Evolutionary conservation across 768 basidiomycete species (phyloP), one percentile per base, ranked within the genome.

Genomic region (Kwoniella sp.): DNA sequence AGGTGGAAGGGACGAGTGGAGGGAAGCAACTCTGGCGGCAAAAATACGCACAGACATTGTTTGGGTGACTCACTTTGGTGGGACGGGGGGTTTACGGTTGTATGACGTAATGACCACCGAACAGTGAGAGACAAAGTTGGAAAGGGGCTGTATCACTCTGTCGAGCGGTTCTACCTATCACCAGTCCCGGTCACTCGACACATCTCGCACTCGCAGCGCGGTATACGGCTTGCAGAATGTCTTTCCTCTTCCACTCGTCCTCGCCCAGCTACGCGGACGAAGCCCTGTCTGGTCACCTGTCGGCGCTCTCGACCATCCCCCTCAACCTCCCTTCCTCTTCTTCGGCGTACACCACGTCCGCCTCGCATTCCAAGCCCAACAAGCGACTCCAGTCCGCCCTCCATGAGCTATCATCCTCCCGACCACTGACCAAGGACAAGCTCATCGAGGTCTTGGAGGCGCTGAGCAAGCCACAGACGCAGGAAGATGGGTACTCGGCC

Each of bases 261-360:
- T 29, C 65, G 0, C 57, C 65, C 19, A 51, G 53, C 8, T 70
- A 59, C 44, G 60, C 68, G 8, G 53, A 57, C 19, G 68, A 70
- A 36, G 57, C 65, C 19, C 54, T 67, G 32, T 53, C 48, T 11
- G 15, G 43, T 12, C 62, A 67, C 17, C 46, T 70, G 20, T 59
- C 65, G 1, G 36, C 68, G 3, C 53, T 70, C 26, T 64, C 68
- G 17, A 70, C 68, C 10, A 46, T 67, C 17, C 68, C 68, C 15
- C 31, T 62, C 45, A 33, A 53, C 8, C 48, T 60, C 5, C 38
- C 56, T 6, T 43, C 54, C 17, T 29, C 40, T 4, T 20, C 58
- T 19, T 36, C 50, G n/a, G 15, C 28, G 14, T 27, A 23, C 23
- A 14, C 56, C 20, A 36, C 38, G 19, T 20, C 50, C n/a, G 28